Evolutionary conservation across 768 basidiomycete genomes (phyloP).

Genomic region (Termitomyces sp.): DNA sequence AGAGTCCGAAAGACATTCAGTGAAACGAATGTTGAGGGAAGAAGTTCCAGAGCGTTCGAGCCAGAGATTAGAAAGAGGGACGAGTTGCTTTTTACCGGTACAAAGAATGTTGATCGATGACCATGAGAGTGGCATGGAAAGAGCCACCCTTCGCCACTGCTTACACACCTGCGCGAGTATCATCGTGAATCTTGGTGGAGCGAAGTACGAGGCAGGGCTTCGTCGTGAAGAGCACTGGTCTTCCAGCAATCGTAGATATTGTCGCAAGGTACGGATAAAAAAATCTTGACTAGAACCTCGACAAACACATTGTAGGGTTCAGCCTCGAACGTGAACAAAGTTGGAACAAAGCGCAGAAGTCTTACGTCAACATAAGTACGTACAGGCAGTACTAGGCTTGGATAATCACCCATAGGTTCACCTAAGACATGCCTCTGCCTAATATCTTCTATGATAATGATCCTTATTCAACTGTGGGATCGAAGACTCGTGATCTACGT

Average conservation of each 20-base stretch:
- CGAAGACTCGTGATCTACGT: too few species aligned
- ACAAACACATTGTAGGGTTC: not conserved
- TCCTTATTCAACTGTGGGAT: too few species aligned
- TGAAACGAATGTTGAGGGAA: conserved; percentile 4
- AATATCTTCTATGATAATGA: too few species aligned
- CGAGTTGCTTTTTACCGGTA: not conserved
- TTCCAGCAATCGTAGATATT: not conserved
- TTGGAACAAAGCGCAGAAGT: not conserved
- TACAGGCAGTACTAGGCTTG: too few species aligned
- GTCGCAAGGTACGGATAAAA: not conserved
- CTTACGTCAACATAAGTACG: not conserved
- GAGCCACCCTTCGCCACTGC: conserved; percentile 4
- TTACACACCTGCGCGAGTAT: conserved; percentile 6
- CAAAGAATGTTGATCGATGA: conserved; percentile 5
- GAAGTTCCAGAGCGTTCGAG: not conserved
- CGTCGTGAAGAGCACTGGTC: not conserved
- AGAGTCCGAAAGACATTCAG: not conserved
- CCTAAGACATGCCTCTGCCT: too few species aligned
- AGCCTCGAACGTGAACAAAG: not conserved
- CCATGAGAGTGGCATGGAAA: conserved; percentile 7
- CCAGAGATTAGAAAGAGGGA: conserved; percentile 3
- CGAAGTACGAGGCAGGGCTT: not conserved
- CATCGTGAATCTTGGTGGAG: conserved; percentile 3
- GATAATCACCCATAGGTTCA: too few species aligned
- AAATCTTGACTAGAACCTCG: conserved; percentile 6